Evolutionary conservation across 1,284 basidiomycete genomes (phyloP), one percentile per base, ranked within the genome.

Genomic region (Dichomitus squalens): DNA sequence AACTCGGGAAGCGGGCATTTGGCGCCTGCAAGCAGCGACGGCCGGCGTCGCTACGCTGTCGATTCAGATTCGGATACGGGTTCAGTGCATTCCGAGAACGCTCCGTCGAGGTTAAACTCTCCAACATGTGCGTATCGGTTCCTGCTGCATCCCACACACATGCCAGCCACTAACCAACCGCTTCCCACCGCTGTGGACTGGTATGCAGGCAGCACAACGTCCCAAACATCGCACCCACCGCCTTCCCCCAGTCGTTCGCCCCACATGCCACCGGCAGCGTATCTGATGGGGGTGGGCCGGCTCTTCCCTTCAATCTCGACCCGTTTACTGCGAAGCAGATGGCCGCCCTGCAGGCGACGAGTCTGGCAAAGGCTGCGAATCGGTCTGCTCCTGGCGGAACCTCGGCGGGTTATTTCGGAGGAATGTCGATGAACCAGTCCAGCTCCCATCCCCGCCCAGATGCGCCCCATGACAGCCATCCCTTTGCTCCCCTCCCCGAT

Each of bases 291-390:
- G 39, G 39, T 48, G 46, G 46, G 18, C 21, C 41, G 46, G 53
- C 60, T 18, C 57, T 66, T 36, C 54, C 59, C 41, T 69, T 68
- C 63, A 64, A 60, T 58, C 65, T 72, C 51, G 71, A 74, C 58
- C 67, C 71, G 55, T 64, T 61, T 50, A 82, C 81, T 53, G 85
- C 86, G 59, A 91, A 90, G 71, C 90, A 92, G 73, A 88, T 90
- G 82, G 86, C 86, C 35, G 85, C 85, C 16, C 82, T 92, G 64
- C 85, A 77, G 66, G 85, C 81, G 53, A 85, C 80, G 53, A 84
- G 79, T 64, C 77, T 84, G 64, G 83, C 82, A 66, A 82, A 87
- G 72, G 81, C 84, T 61, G 74, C 78, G 60, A 86, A 85, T 66
- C 77, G 76, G 66, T 82, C 80, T 67, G 75, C 76, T 64, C 70